These are phyloP conservation scores for Podaxis sp. DNA, from an alignment of 768 basidiomycete genomes.

Conservation along the genomic window DNA sequence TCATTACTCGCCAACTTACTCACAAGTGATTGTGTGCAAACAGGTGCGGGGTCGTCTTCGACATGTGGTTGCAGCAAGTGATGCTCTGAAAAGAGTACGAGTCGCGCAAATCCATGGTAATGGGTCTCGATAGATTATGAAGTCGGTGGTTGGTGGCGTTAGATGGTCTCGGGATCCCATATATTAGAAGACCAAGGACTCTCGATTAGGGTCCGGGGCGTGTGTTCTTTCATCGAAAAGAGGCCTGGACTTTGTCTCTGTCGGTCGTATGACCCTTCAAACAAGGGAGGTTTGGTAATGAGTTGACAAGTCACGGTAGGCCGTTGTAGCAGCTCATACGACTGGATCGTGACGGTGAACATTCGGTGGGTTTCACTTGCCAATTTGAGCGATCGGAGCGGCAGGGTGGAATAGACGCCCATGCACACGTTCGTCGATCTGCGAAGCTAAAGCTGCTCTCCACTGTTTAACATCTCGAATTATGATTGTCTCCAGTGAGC, in stretches of 20 bases:
- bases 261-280: not conserved
- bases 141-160: not conserved
- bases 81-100: no score
- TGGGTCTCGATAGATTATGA: not conserved
- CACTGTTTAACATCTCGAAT: not conserved
- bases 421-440: not conserved
- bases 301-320: not conserved
- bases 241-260: not conserved
- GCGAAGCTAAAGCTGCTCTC: not conserved
- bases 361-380: not conserved
- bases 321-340: not conserved
- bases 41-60: no score
- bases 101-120: no score
- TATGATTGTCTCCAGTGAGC: no score
- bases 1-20: no score
- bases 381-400: not conserved
- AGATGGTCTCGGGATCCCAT: not conserved
- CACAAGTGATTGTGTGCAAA: no score
- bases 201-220: not conserved
- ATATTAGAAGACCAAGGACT: not conserved
- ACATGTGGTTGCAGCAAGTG: no score
- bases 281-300: not conserved
- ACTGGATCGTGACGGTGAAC: not conserved
- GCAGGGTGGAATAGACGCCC: not conserved
- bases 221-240: not conserved